Conservation (phyloP, 1,139 yeast genomes). For the Sugiyamaella neomexicana region DNA sequence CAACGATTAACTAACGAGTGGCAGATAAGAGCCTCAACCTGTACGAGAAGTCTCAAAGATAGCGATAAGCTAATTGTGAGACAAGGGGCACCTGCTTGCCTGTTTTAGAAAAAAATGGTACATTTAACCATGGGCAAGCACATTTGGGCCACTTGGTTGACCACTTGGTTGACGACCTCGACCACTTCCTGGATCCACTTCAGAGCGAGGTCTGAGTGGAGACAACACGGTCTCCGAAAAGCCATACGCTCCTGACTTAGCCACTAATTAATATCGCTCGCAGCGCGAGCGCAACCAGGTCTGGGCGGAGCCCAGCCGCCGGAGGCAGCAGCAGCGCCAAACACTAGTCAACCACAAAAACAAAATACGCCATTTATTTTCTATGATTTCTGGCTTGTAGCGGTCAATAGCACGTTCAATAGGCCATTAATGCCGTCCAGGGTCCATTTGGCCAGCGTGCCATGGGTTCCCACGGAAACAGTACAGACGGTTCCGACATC, state of each 20-base stretch:
- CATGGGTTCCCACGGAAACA: slow-evolving; percentile 59
- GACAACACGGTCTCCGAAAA: too few relatives aligned
- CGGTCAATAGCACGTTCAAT: slow-evolving; percentile 41
- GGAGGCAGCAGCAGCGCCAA: not conserved
- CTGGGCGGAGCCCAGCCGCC: slow-evolving; percentile 12
- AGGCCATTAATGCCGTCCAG: slow-evolving; percentile 79
- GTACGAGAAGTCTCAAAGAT: not conserved
- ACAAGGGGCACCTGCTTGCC: not conserved
- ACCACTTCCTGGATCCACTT: too few relatives aligned
- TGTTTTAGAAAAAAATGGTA: not conserved
- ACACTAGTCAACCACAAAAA: not conserved
- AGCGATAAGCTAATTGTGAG: not conserved
- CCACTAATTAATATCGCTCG: not conserved
- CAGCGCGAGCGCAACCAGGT: slow-evolving; percentile 4
- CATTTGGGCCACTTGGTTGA: too few relatives aligned
- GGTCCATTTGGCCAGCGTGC: slow-evolving; percentile 65
- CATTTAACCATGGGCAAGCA: too few relatives aligned
- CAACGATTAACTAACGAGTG: not conserved
- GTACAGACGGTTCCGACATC: slow-evolving; percentile 49
- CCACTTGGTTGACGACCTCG: too few relatives aligned
- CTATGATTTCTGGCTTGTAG: slow-evolving; percentile 13
- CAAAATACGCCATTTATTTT: not conserved
- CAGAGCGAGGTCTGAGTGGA: too few relatives aligned
- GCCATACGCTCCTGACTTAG: too few relatives aligned
- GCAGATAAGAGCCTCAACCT: not conserved